Base-by-base conservation (phyloP, 352 stramenopile species). In the Phytophthora boehmeriae region DNA sequence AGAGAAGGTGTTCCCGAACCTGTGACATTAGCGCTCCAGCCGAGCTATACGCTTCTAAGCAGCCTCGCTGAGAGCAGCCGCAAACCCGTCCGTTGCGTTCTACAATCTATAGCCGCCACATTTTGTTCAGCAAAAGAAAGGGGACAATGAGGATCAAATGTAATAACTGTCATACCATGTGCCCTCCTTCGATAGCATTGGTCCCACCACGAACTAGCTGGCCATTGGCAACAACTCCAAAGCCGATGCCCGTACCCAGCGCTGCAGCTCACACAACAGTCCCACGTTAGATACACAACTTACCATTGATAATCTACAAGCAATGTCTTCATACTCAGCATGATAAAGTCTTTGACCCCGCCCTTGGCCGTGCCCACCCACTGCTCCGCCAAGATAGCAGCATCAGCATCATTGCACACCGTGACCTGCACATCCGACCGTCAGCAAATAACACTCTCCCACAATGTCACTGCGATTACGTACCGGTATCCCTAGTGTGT, bases 361-460 rank as follows among this genome's bases (percentile, higher is more conserved):
- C 63, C 60, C 45, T 83, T 86, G 9, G 86, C 86, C 6, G 68
- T 80, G 49, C 86, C 86, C 23, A 93, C 78, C 86, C 84, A 95
- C 47, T 90, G 74, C 61, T 95, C 86, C 8, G 86, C 86, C 47
- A 92, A 53, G 45, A 93, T 86, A 55, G 86, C 86, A 10, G 86
- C 86, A 54, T 95, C 86, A 2, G 86, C 86, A 44, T 95, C 86
- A 23, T 95, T 95, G 59, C 78, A 88, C 27, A 95, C 30, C 2
- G 63, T 66, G 0, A 87, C 73, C 59, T 86, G 28, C 6, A n/a
- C 9, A 34, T 14, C 28, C 16, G 1, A 25, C 10, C 4, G n/a
- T 54, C 36, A 65, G 22, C 19, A 41, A 30, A 22, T 11, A 44
- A 4, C 8, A 16, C 8, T 32, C 47, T 52, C 27, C 17, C 45